phyloP scores from a whole-genome alignment of 768 basidiomycete genomes.

The Galerina sulciceps region DNA sequence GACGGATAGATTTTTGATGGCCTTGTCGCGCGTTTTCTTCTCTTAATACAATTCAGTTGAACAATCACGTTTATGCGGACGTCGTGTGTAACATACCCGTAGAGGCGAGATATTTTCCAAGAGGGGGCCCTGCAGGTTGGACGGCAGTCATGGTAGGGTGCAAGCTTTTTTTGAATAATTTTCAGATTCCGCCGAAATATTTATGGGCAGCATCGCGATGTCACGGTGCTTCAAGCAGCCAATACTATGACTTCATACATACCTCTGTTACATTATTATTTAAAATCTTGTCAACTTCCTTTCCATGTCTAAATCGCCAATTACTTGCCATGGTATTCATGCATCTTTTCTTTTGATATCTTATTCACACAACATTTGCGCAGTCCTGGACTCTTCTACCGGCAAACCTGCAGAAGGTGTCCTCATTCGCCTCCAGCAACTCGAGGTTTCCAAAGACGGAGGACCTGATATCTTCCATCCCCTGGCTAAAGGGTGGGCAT shows the following conservation, averaged over 20 bases:
- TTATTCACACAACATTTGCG: neutral
- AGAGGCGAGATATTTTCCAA: conserved; percentile 92
- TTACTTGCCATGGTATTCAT: conserved; percentile 85
- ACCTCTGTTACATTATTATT: too few species aligned
- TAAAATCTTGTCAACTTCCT: neutral
- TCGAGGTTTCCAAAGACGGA: conserved; percentile 35
- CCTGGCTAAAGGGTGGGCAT: conserved; percentile 63
- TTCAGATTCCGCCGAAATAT: conserved; percentile 29
- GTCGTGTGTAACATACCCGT: conserved; percentile 61
- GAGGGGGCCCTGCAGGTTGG: conserved; percentile 51
- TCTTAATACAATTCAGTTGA: conserved; percentile 51
- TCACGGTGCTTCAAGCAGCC: neutral
- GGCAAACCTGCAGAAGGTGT: conserved; percentile 84
- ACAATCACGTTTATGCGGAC: neutral
- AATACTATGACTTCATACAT: conserved; percentile 19
- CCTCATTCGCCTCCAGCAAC: conserved; percentile 61
- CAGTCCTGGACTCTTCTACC: conserved; percentile 85
- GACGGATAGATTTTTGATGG: conserved; percentile 74
- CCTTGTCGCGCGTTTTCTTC: conserved; percentile 91
- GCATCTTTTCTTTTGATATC: neutral
- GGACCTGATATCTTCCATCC: conserved; percentile 51
- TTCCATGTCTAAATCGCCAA: conserved; percentile 61
- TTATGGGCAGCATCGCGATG: neutral
- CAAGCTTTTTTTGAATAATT: conserved; percentile 29
- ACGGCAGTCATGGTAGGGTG: conserved; percentile 35